Conservation (phyloP, 2,329 filamentous ascomycete species). For the Xylariales sp. region DNA sequence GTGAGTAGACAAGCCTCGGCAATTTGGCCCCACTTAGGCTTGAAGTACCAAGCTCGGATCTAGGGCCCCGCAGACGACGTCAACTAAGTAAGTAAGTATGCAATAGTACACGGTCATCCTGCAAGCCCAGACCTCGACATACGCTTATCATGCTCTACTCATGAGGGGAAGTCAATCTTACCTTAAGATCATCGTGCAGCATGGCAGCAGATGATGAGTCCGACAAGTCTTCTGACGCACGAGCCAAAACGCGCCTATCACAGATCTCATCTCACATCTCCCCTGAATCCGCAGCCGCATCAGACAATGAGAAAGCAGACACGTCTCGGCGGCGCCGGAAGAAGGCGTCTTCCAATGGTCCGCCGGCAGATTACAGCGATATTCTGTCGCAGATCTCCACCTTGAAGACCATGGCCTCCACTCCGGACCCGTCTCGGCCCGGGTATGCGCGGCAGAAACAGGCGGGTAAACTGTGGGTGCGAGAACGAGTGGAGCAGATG, state of each 20-base stretch:
- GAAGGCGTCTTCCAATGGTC: conserved; percentile 10
- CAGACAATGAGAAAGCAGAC: not conserved
- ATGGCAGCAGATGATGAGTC: conserved; percentile 2
- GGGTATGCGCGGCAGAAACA: conserved; percentile 61
- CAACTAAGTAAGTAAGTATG: no score
- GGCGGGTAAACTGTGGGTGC: conserved; percentile 61
- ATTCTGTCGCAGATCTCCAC: conserved; percentile 51
- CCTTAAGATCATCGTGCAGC: no score
- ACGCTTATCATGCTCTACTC: no score
- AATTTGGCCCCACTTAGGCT: no score
- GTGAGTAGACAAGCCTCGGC: no score
- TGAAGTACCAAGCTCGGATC: no score
- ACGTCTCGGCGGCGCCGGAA: not conserved
- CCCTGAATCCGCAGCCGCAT: not conserved
- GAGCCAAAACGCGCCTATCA: conserved; percentile 26
- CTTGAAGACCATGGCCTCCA: conserved; percentile 48
- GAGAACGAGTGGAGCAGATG: conserved; percentile 55
- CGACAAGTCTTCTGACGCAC: conserved; percentile 12
- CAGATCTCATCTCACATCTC: conserved; percentile 24
- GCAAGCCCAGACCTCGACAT: no score
- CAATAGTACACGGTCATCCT: no score
- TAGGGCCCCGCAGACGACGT: no score
- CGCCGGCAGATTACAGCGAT: conserved; percentile 59
- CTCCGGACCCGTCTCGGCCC: conserved; percentile 46
- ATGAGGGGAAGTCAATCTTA: not conserved